Evolutionary conservation across 306 rosid species (phyloP), one percentile per base, ranked within the genome.

Genomic region (Cucumis melo): DNA sequence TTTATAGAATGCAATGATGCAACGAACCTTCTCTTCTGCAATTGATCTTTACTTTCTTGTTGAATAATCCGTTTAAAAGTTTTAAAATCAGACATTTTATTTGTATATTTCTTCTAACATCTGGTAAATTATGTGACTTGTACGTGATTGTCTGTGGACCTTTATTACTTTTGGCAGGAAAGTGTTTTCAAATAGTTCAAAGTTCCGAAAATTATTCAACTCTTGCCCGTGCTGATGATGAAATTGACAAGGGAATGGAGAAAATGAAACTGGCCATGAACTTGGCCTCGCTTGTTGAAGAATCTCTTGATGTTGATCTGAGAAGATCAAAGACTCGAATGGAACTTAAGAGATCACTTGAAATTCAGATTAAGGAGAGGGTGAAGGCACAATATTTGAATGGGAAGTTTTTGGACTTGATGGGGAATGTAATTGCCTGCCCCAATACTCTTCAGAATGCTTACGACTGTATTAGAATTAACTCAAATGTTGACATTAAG

Each of bases 371-470:
- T 15, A 93, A 91, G 84, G 90, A 85, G 89, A 84, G 88, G 74
- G 97, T 90, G 75, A 93, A 93, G 82, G 89, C 87, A 67, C 92
- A 84, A 15, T 86, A 80, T 73, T 65, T 73, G 76, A 59, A 82
- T 67, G 96, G 97, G 48, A 93, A 89, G 83, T 93, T 93, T 73
- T 83, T 46, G 44, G 72, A 86, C 81, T 80, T 93, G 24, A 76
- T 91, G 85, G 80, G 23, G 73, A 88, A 82, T 56, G 98, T 93
- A 14, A 83, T 93, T 85, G 88, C 92, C 82, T 77, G 81, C 61
- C 86, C 87, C 8, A 86, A 81, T 61, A 93, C 98, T 44, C 97
- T 93, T 79, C 84, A 50, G 57, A 93, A 88, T 74, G 96, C 93
- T 73, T 91, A 88, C 71, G 70, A 84, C 14, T 91, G 97, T 61